phyloP scores from a whole-genome alignment of 352 stramenopile species.

The Phytophthora litchii region DNA sequence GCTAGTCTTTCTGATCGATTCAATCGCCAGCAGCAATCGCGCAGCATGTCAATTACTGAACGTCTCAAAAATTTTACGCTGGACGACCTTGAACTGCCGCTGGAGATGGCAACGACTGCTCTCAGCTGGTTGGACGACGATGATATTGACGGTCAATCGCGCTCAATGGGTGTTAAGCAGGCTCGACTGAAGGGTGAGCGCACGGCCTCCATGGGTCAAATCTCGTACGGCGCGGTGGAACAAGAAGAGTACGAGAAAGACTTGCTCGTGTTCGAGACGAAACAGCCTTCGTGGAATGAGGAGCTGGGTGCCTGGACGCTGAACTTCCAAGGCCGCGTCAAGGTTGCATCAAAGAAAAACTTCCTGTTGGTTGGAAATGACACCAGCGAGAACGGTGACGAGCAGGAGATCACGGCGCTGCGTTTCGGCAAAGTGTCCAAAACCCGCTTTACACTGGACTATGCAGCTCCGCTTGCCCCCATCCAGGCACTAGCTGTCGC shows the following conservation, averaged over 20 bases:
- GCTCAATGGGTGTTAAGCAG: conserved; percentile 50
- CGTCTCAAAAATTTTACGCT: conserved; percentile 60
- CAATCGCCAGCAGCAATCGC: conserved; percentile 57
- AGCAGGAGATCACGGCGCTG: conserved; percentile 57
- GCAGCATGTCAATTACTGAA: conserved; percentile 56
- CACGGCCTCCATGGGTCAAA: conserved; percentile 34
- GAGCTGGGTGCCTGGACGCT: conserved; percentile 85
- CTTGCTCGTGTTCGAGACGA: conserved; percentile 83
- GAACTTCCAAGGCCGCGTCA: conserved; percentile 90
- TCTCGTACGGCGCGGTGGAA: conserved; percentile 69
- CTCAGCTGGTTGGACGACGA: conserved; percentile 59
- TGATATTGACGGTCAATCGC: conserved; percentile 42
- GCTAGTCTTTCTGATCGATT: conserved; percentile 67
- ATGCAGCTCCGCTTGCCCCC: conserved; percentile 67
- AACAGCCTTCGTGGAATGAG: conserved; percentile 87
- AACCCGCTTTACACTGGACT: conserved; percentile 83
- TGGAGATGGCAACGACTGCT: conserved; percentile 43
- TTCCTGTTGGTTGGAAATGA: conserved; percentile 77
- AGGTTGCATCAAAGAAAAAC: conserved; percentile 93
- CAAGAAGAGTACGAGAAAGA: conserved; percentile 80
- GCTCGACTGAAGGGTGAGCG: conserved; percentile 28
- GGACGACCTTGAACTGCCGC: conserved; percentile 53
- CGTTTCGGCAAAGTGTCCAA: conserved; percentile 88
- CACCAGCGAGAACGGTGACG: conserved; percentile 60
- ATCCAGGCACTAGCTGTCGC: conserved; percentile 85